Base-by-base conservation (phyloP, 2,329 filamentous ascomycete genomes). In the Teratosphaeriaceae sp. region DNA sequence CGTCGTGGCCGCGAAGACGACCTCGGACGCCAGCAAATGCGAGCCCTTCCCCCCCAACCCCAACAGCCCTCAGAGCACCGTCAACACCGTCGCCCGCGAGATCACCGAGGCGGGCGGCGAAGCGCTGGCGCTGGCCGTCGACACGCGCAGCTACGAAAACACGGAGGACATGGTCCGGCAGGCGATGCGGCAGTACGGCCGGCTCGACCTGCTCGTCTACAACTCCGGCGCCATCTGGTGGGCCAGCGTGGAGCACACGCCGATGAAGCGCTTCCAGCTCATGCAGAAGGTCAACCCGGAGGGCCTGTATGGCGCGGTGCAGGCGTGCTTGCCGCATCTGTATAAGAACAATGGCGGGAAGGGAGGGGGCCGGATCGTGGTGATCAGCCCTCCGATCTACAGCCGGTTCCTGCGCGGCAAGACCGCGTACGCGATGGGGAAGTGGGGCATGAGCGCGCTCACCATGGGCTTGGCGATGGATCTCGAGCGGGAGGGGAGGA, bases 401-500 rank as follows among this genome's bases (percentile, higher is more conserved):
- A 84, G 79, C 49, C 74, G 88, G 22, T 94, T 94, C 65, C 89
- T 92, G 63, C 69, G 84, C 18, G 88, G 87, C 9, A 94, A 94
- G 73, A 85, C 86, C 1, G 85, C 84, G 12, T 94, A 94, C 65
- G 85, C 88, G 0, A 76, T 80, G 65, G 75, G 74, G 12, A 92
- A 92, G 60, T 75, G 90, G 2, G 85, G 73, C 34, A 94, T 94
- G 87, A 84, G 78, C 55, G 84, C 90, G 3, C 61, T 94, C 34
- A 87, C 84, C 0, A 86, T 87, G 60, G 88, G 87, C 0, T 67
- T 94, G 12, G 85, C 84, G 0, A 87, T 92, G 82, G 88, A 94
- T 55, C 86, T 85, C 59, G 68, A 77, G 51, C 69, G 87, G 23
- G 74, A 88, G 52, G 80, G 75, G 0, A 73, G 76, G 52, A 65